phyloP scores from a whole-genome alignment of 1,284 basidiomycete genomes.

The Golubevia pallescens region DNA sequence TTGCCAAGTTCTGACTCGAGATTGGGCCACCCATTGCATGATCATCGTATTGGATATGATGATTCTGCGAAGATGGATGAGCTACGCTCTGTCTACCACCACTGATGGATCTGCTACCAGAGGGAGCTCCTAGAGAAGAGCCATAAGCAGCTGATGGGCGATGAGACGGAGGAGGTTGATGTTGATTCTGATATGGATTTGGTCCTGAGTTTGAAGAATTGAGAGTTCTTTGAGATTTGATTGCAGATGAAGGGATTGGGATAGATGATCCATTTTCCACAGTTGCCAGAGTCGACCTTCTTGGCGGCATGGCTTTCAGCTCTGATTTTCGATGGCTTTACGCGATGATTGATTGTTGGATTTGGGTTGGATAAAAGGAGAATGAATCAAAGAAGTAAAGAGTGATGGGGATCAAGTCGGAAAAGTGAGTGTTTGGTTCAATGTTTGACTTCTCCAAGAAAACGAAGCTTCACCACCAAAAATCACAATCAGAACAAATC shows the following conservation, averaged over 20 bases:
- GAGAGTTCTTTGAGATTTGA: conserved; percentile 28
- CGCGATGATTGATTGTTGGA: too few species aligned
- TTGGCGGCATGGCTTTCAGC: background rate
- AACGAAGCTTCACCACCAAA: too few species aligned
- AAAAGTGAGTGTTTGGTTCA: too few species aligned
- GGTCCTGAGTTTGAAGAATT: conserved; percentile 23
- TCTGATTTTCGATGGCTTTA: too few species aligned
- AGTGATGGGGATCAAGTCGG: too few species aligned
- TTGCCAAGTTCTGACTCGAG: background rate
- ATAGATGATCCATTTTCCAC: conserved; percentile 17
- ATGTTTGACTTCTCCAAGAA: too few species aligned
- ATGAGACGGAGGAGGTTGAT: conserved; percentile 1
- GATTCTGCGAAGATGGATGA: background rate
- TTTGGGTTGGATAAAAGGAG: too few species aligned
- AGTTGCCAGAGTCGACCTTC: conserved; percentile 4
- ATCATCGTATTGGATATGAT: conserved; percentile 7
- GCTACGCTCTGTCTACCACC: conserved; percentile 12
- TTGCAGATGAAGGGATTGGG: conserved; percentile 28
- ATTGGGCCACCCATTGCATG: background rate
- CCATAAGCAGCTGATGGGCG: conserved; percentile 2
- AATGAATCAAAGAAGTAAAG: too few species aligned
- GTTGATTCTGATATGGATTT: conserved; percentile 12
- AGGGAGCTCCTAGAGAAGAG: conserved; percentile 6
- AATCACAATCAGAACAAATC: too few species aligned
- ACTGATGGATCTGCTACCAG: conserved; percentile 22